These are phyloP conservation scores for Cystofilobasidium bisporidii DNA, from an alignment of 768 basidiomycete species.

Conservation along the genomic window DNA sequence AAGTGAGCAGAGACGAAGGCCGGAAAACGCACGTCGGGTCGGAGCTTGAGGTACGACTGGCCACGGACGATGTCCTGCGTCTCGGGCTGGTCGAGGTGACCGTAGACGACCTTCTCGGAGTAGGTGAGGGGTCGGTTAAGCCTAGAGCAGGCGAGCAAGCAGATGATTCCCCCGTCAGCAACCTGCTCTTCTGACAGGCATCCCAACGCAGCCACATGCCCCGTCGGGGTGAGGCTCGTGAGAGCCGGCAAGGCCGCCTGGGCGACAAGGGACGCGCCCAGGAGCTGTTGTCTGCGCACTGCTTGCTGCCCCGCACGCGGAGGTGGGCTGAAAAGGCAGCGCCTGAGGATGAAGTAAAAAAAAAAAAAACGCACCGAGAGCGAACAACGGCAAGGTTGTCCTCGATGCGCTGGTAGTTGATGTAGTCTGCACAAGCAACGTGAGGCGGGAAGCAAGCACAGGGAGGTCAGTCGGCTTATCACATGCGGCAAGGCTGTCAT, in stretches of 20 bases:
- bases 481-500: neutral
- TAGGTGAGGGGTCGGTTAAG: constrained; percentile 81
- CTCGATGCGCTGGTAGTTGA: constrained; percentile 94
- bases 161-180: neutral
- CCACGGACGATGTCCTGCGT: constrained; percentile 86
- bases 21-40: constrained; percentile 72
- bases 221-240: too few relatives aligned
- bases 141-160: constrained; percentile 44
- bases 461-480: neutral
- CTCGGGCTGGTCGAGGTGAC: constrained; percentile 90
- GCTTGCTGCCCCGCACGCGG: too few relatives aligned
- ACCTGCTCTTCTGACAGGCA: too few relatives aligned
- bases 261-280: too few relatives aligned
- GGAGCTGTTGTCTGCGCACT: too few relatives aligned
- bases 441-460: neutral
- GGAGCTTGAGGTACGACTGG: constrained; percentile 88
- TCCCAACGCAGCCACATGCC: too few relatives aligned
- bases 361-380: constrained; percentile 31
- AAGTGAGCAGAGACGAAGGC: neutral
- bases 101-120: constrained; percentile 95
- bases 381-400: constrained; percentile 54
- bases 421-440: constrained; percentile 48
- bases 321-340: too few relatives aligned
- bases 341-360: too few relatives aligned
- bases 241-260: too few relatives aligned